These are phyloP conservation scores for Arthrinium puccinioides DNA, from an alignment of 2,329 filamentous ascomycete genomes.

Conservation along the genomic window DNA sequence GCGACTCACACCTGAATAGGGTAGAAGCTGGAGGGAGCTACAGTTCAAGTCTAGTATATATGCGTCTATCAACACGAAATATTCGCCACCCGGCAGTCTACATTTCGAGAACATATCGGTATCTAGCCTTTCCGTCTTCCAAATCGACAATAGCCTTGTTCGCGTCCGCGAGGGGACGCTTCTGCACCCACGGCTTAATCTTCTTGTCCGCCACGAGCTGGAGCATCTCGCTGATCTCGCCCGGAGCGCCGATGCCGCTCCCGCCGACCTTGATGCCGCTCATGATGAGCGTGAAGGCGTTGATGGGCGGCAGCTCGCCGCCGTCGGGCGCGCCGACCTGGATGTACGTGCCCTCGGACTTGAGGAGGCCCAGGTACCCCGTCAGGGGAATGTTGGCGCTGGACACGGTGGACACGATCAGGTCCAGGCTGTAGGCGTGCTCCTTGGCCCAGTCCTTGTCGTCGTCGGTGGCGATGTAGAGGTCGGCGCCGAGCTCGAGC, in stretches of 20 bases:
- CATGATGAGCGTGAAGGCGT: slow-evolving; percentile 1
- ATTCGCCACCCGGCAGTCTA: too few species aligned
- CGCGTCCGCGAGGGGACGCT: slow-evolving; percentile 38
- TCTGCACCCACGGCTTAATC: slow-evolving; percentile 42
- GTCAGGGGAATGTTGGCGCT: slow-evolving; percentile 44
- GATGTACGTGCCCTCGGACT: slow-evolving; percentile 49
- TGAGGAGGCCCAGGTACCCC: slow-evolving; percentile 49
- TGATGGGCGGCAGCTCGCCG: slow-evolving; percentile 1
- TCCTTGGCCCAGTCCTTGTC: slow-evolving; percentile 1
- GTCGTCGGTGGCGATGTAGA: slow-evolving; percentile 2
- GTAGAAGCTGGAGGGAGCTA: too few species aligned
- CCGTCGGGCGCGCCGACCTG: slow-evolving; percentile 38
- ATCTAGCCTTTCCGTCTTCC: slow-evolving; percentile 37
- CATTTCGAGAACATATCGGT: slow-evolving; percentile 25
- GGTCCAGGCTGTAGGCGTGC: background rate
- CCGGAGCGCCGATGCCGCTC: slow-evolving; percentile 31
- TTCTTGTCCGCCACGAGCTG: slow-evolving; percentile 41
- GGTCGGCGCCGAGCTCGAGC: slow-evolving; percentile 3
- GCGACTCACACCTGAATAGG: too few species aligned
- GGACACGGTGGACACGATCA: slow-evolving; percentile 5
- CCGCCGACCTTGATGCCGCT: slow-evolving; percentile 33
- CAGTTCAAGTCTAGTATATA: too few species aligned
- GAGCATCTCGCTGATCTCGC: slow-evolving; percentile 47
- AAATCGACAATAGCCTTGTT: slow-evolving; percentile 44
- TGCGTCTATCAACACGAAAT: too few species aligned